Conservation (phyloP, 352 stramenopile genomes). For the Blastocystis sp. region DNA sequence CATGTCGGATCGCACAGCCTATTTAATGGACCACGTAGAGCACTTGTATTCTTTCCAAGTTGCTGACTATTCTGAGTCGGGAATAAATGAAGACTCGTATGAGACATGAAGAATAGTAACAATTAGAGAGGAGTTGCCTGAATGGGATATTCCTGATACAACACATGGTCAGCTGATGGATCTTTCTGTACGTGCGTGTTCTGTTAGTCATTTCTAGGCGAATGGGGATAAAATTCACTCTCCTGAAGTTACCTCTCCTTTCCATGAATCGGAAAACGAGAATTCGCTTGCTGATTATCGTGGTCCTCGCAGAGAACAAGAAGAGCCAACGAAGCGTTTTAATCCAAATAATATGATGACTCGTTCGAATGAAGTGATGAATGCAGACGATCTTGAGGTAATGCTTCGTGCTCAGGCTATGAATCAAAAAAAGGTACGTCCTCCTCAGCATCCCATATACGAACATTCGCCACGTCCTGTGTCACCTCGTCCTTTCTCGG, state of each 20-base stretch:
- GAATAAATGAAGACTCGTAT: no score
- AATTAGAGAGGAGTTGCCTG: not conserved
- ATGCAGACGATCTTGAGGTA: slow-evolving; percentile 20
- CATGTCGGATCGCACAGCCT: no score
- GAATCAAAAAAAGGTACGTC: not conserved
- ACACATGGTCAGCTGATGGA: not conserved
- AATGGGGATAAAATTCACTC: not conserved
- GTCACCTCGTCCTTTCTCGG: not conserved
- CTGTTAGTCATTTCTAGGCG: not conserved
- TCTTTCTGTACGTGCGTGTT: not conserved
- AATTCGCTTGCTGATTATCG: not conserved
- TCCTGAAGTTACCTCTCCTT: no score
- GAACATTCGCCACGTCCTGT: not conserved
- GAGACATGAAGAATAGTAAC: no score
- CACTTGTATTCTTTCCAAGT: no score
- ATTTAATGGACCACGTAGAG: no score
- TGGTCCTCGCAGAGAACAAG: not conserved
- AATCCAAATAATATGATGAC: not conserved
- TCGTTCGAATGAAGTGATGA: not conserved
- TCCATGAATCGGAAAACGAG: no score
- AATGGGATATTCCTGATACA: slow-evolving; percentile 32
- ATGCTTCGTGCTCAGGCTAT: not conserved
- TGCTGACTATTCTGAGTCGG: no score
- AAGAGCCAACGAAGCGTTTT: not conserved
- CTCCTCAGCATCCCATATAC: not conserved